Base-by-base conservation (phyloP, 345 rosid genomes). In the Eucalyptus brandiana region DNA sequence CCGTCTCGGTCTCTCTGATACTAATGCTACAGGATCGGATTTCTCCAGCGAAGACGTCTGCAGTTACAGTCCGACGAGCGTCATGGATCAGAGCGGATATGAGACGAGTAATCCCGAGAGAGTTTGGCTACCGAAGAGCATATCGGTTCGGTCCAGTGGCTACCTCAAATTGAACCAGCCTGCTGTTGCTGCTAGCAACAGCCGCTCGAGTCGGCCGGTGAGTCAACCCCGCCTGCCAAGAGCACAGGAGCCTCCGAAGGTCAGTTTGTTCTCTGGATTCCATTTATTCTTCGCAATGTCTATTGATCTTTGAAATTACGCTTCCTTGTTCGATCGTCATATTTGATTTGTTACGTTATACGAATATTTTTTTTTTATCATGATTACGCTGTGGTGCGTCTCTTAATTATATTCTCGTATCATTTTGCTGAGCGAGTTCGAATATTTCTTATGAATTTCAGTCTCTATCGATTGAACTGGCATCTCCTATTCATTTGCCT, bases 121-220 rank as follows among this genome's bases (percentile, higher is more conserved):
- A 90, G 91, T 91, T 48, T 88, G 94, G 67, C 65, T 97, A 87
- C 99, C 98, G 45, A 96, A 94, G 91, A 95, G 96, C 87, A 95
- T 96, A 72, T 96, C 99, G 48, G 97, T 96, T 76, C 91, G 97
- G 88, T 94, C 99, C 72, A 92, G 87, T 7, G 95, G 93, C 28
- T 94, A 94, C 92, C 90, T 91, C 88, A 94, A 89, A 91, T 30
- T 86, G 30, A 94, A 91, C 60, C 93, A 89, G 56, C 51, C 89
- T 26, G 88, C 91, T 89, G 89, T 88, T 87, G 88, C 91, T 89
- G 89, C 88, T 88, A 90, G 87, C 56, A 90, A 87, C 87, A 81
- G 86, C 86, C 87, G 87, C 47, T n/a, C 92, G 30, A 90, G 89
- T 91, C 91, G 87, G 11, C 88, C 87, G 80, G 89, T 91, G 81